Conservation (phyloP, 805 yeast genomes). For the Sugiyamaella boreocaroliniensis region DNA sequence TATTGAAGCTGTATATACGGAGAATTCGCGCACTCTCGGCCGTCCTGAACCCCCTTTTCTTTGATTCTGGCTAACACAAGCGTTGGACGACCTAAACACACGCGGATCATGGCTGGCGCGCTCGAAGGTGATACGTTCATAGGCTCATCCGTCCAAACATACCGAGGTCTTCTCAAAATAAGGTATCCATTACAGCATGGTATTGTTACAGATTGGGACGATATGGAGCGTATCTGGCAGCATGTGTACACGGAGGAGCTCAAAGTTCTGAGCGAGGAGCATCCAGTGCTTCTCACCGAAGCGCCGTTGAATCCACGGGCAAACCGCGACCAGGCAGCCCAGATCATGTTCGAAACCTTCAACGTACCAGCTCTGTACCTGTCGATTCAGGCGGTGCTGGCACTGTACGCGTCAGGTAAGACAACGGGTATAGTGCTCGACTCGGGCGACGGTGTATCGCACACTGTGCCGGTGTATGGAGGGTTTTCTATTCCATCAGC, state of each 20-base stretch:
- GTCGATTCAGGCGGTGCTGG: conserved; percentile 68
- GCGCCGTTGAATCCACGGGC: conserved; percentile 72
- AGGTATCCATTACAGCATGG: conserved; percentile 77
- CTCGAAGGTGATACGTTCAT: conserved; percentile 61
- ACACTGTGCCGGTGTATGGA: conserved; percentile 81
- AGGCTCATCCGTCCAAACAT: conserved; percentile 67
- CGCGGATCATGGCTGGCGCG: conserved; percentile 72
- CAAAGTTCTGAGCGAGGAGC: conserved; percentile 61
- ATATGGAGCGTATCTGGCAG: conserved; percentile 78
- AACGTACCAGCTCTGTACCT: conserved; percentile 71
- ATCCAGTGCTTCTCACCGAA: conserved; percentile 82
- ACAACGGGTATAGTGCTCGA: conserved; percentile 89
- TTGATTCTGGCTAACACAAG: conserved; percentile 13
- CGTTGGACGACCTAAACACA: conserved; percentile 79
- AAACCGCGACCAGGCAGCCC: conserved; percentile 57
- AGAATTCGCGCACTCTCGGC: background rate
- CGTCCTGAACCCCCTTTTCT: background rate
- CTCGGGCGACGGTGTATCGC: conserved; percentile 90
- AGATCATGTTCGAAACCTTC: conserved; percentile 64
- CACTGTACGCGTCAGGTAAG: conserved; percentile 81
- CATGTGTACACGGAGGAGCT: conserved; percentile 54
- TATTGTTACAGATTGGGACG: conserved; percentile 71
- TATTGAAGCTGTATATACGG: background rate
- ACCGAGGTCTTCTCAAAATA: conserved; percentile 69
- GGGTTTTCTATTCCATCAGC: conserved; percentile 77